Percentiles rank a stretch among this genome's conserved stretches.
These are phyloP conservation scores for Spergularia azorica DNA, from an alignment of 179 eudicot species.

Conservation along the genomic window DNA sequence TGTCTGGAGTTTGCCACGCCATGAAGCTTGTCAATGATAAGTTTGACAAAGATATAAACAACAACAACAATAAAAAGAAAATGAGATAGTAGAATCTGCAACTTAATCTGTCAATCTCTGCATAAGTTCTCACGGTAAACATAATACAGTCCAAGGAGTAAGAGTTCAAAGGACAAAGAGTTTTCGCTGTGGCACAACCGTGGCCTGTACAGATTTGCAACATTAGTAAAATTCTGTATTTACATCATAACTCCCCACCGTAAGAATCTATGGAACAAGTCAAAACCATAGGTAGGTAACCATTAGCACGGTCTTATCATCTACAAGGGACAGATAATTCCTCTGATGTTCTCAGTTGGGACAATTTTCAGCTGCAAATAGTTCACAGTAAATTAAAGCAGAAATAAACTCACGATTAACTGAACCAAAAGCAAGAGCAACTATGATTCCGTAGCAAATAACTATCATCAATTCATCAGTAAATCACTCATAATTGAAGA, in stretches of 20 bases:
- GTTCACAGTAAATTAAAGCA: background rate
- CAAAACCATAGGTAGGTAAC: background rate
- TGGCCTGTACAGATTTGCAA: background rate
- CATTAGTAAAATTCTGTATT: background rate
- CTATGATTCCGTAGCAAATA: no score
- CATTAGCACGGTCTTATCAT: background rate
- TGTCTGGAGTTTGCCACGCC: no score
- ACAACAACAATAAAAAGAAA: no score
- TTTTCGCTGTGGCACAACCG: background rate
- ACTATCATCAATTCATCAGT: no score
- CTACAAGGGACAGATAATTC: background rate
- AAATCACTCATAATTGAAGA: no score
- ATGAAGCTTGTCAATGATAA: no score
- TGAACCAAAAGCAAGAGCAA: no score
- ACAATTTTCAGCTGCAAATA: slow-evolving; percentile 12
- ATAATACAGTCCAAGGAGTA: no score
- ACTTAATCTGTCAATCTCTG: background rate
- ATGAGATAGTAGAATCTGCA: no score
- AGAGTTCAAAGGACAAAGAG: background rate
- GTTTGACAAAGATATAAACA: no score
- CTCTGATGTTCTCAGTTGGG: slow-evolving; percentile 3
- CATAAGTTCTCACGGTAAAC: background rate
- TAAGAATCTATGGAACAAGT: background rate
- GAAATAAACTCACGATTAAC: background rate
- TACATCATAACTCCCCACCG: background rate